Evolutionary conservation across 2,329 filamentous ascomycete species (phyloP), one percentile per base, ranked within the genome.

Genomic region (Ceratocystis papillata): DNA sequence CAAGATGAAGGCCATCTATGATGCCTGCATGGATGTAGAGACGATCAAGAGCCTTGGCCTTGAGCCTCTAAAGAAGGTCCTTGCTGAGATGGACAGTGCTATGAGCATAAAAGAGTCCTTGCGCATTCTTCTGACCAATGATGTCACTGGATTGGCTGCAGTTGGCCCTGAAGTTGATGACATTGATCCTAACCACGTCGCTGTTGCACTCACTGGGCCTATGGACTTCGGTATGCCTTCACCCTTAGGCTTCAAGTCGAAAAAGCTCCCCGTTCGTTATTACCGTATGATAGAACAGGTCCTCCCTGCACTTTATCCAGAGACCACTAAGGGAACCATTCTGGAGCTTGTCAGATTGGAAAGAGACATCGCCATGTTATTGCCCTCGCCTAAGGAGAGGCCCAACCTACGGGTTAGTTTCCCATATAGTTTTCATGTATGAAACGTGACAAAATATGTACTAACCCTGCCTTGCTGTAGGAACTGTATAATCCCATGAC

Each of bases 1-100:
- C 68, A 86, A 87, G 73, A 76, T 90, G 71, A 82, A 87, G 72
- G 74, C 79, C 57, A 82, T 80, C 0, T 90, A 89, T 70, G 75
- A 83, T 68, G 81, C 86, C 45, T 90, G 87, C 71, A 80, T 87
- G 73, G 79, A 89, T 70, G 81, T 86, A 71, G 77, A 80, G 5
- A 74, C 76, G 7, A 80, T 88, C 64, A 79, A 81, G 69, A 74
- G 79, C 57, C 72, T 78, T 10, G 87, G 85, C 1, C 75, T 80
- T 5, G 73, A 78, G 67, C 86, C 86, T 2, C 73, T 90, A 50
- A 72, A 79, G 20, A 73, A 79, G 3, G 73, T 88, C 8, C 75
- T 89, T n/a, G 73, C 79, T 15, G 73, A 80, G 59, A 73, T 87
- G 44, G 70, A 74, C 37, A 71, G 72, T 37, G 53, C 69, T 6